phyloP scores from a whole-genome alignment of 495 filamentous ascomycete genomes.

The Haplographium delicatum region DNA sequence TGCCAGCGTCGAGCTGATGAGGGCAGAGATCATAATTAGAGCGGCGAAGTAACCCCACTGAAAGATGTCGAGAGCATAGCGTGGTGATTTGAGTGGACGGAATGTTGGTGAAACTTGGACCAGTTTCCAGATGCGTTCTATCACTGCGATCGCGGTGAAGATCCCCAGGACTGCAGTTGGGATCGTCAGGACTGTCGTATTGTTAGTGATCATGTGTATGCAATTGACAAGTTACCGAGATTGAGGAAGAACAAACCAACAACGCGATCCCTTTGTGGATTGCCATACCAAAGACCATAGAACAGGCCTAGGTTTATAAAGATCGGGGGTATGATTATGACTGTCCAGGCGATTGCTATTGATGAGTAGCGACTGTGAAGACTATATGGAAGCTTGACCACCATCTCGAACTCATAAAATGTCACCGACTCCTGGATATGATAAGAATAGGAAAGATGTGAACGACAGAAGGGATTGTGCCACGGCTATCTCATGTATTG shows the following conservation, averaged over 20 bases:
- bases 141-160: constrained; percentile 16
- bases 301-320: constrained; percentile 19
- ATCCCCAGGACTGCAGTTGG: constrained; percentile 19
- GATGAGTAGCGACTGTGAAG: constrained; percentile 15
- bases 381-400: constrained; percentile 17
- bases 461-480: not conserved
- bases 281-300: constrained; percentile 20
- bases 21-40: constrained; percentile 15
- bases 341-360: constrained; percentile 18
- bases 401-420: not conserved
- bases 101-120: constrained; percentile 9
- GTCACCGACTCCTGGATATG: not conserved
- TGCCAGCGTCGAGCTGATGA: constrained; percentile 15
- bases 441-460: not conserved
- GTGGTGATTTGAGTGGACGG: constrained; percentile 9
- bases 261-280: constrained; percentile 12
- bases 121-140: constrained; percentile 17
- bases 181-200: constrained; percentile 14
- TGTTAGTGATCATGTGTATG: not conserved
- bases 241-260: constrained; percentile 4
- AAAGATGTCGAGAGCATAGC: constrained; percentile 16
- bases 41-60: constrained; percentile 21
- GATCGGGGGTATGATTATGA: constrained; percentile 20
- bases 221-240: not conserved
- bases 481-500: not conserved